Percentiles rank a stretch among this genome's conserved stretches.
Conservation (phyloP, 352 stramenopile genomes). For the Phytopythium litorale region DNA sequence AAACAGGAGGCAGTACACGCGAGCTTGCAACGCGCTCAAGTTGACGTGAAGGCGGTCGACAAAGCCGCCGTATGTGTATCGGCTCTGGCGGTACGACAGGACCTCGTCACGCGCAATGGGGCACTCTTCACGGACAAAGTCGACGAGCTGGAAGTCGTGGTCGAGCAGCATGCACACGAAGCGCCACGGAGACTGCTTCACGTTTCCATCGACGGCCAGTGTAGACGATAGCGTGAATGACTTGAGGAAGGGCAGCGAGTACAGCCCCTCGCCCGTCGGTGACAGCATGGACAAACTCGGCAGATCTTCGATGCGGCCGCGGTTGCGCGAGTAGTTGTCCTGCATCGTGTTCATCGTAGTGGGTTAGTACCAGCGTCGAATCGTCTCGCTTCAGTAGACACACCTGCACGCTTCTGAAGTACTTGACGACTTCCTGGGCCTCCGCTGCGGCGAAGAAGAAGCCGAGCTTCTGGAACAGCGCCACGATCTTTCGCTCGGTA, state of each 20-base stretch:
- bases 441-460: conserved; percentile 53
- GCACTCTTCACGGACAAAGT: conserved; percentile 57
- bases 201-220: conserved; percentile 18
- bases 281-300: conserved; percentile 53
- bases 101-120: conserved; percentile 25
- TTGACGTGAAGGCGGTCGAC: conserved; percentile 45
- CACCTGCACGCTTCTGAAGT: conserved; percentile 53
- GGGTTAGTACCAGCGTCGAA: neutral
- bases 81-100: conserved; percentile 32
- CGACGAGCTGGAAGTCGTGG: conserved; percentile 55
- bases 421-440: conserved; percentile 36
- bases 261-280: conserved; percentile 33
- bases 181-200: conserved; percentile 30
- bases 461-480: conserved; percentile 47
- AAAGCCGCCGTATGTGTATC: conserved; percentile 44
- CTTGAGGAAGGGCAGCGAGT: conserved; percentile 44
- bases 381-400: neutral
- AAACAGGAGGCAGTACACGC: conserved; percentile 54
- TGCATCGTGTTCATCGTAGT: conserved; percentile 9
- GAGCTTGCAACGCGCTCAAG: conserved; percentile 26
- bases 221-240: conserved; percentile 41
- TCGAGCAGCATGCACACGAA: conserved; percentile 56
- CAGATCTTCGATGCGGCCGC: conserved; percentile 56
- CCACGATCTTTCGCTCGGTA: conserved; percentile 49
- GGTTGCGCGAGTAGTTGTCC: conserved; percentile 44